A percentile compares a stretch with the other conserved stretches of the same genome.
Evolutionary conservation across 805 yeast species (phyloP).

Genomic region (Candida takata): DNA sequence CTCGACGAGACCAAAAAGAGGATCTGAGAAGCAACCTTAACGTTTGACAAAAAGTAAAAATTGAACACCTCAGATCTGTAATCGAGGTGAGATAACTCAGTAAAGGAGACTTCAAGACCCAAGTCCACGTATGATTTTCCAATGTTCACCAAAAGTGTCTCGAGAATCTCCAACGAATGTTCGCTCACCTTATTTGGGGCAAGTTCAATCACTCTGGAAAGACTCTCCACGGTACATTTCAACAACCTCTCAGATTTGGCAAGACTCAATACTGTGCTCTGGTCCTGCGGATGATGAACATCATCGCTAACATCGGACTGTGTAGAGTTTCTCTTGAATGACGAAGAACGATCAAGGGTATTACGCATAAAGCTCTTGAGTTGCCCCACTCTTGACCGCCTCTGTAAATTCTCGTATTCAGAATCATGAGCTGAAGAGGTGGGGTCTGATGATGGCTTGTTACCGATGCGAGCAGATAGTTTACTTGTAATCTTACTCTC

Average conservation of each 20-base stretch:
- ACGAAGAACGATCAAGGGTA: conserved; percentile 37
- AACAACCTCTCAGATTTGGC: conserved; percentile 54
- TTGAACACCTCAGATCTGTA: conserved; percentile 27
- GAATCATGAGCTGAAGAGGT: conserved; percentile 12
- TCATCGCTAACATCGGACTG: conserved; percentile 2
- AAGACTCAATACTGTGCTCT: conserved; percentile 26
- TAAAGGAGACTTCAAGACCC: conserved; percentile 66
- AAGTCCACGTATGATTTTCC: conserved; percentile 71
- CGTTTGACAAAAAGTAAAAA: conserved; percentile 41
- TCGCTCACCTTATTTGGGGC: conserved; percentile 56
- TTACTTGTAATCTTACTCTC: conserved; percentile 28
- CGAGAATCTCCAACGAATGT: conserved; percentile 58
- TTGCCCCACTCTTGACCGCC: conserved; percentile 39
- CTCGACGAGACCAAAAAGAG: conserved; percentile 62
- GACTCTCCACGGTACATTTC: conserved; percentile 66
- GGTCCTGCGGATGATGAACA: conserved; percentile 14
- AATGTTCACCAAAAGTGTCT: conserved; percentile 57
- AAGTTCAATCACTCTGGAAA: conserved; percentile 70
- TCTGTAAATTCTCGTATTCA: conserved; percentile 24
- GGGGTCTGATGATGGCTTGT: background rate
- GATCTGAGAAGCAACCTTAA: conserved; percentile 51
- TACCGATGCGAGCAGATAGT: conserved; percentile 15
- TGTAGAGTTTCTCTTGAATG: conserved; percentile 20
- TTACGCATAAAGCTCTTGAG: conserved; percentile 52
- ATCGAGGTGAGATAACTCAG: conserved; percentile 34